Evolutionary conservation across 805 yeast species (phyloP), one percentile per base, ranked within the genome.

Genomic region (Candida suzukii): DNA sequence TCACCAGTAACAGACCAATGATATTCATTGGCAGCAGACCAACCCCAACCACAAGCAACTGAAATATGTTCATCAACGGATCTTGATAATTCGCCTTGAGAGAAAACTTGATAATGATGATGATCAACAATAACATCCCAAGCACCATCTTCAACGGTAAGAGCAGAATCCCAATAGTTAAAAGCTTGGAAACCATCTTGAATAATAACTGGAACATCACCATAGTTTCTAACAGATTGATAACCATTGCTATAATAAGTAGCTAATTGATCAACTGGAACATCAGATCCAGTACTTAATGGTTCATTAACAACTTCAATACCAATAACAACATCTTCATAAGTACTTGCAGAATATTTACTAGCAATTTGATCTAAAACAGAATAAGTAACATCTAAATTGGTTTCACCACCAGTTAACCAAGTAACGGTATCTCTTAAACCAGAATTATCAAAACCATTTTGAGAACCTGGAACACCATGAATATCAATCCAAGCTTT

Each of bases 291-390:
- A 2, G 90, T 72, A 14, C 93, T 95, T 53, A 87, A 70, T 26
- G 98, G 98, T 71, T 90, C 98, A 58, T 90, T 90, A 37, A 91
- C 64, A 44, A 88, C 69, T 68, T 91, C 90, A 43, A 90, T 78
- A 43, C 95, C 96, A 49, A 80, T 70, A 35, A 90, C 81, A 20
- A 83, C 84, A 54, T 86, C 95, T 35, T 69, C 58, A 59, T 75
- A 86, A 29, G 74, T 68, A 28, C 66, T 62, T 13, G 61, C 66
- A 19, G 86, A 88, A 60, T 88, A 90, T 56, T 79, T 78, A 28
- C 71, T 59, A 35, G 79, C 67, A 36, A 90, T 70, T 20, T 65
- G 53, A 18, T 67, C 56, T 42, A 90, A 61, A 2, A 80, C 86
- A 6, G 68, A 57, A 38, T 75, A 53, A 1, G 95, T 81, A 16